Evolutionary conservation across 352 stramenopile species (phyloP).

Genomic region (Pythium brachiatum): DNA sequence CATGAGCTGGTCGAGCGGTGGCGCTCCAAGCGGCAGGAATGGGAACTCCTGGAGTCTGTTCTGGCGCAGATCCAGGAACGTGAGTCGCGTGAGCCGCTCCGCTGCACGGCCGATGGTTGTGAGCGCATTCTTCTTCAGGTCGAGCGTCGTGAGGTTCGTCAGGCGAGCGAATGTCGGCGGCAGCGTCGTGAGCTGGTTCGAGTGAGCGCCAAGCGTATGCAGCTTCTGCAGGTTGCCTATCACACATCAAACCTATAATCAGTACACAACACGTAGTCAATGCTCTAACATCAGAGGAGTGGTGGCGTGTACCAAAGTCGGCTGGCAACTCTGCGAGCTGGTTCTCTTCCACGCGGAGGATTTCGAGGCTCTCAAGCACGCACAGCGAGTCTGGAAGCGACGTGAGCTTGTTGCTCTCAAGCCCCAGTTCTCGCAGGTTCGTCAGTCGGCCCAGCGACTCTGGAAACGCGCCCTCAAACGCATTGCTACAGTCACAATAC

Average conservation of each 20-base stretch:
- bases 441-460: conserved; percentile 44
- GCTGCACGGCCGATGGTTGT: conserved; percentile 35
- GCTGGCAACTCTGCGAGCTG: conserved; percentile 42
- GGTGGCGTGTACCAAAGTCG: conserved; percentile 37
- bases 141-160: conserved; percentile 44
- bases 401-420: conserved; percentile 68
- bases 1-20: conserved; percentile 66
- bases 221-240: conserved; percentile 40
- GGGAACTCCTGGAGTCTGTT: conserved; percentile 70
- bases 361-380: conserved; percentile 45
- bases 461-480: conserved; percentile 45
- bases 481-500: conserved; percentile 47
- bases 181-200: conserved; percentile 57
- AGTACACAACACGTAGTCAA: neutral
- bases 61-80: conserved; percentile 70
- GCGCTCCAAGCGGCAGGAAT: conserved; percentile 36
- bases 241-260: neutral
- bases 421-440: conserved; percentile 57
- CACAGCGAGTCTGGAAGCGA: conserved; percentile 52
- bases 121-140: conserved; percentile 77
- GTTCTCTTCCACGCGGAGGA: conserved; percentile 66
- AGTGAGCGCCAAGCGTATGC: conserved; percentile 56
- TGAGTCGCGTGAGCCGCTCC: conserved; percentile 32
- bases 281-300: neutral
- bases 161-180: conserved; percentile 48